Conservation (phyloP, 169 alveolate species). For the Cryptosporidium canis region DNA sequence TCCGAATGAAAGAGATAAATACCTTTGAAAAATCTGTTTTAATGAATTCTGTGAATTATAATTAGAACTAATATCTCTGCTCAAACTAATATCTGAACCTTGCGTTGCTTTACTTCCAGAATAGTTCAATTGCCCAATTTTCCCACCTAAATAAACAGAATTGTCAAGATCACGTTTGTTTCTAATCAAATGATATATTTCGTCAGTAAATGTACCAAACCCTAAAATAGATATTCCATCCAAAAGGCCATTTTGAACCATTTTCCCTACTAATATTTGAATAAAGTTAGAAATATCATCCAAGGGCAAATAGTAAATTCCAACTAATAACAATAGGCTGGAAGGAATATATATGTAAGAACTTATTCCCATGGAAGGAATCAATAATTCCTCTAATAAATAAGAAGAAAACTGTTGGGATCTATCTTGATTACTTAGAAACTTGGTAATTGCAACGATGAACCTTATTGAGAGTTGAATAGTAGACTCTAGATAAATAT, state of each 20-base stretch:
- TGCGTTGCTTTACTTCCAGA: background rate
- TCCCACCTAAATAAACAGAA: background rate
- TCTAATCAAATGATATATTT: background rate
- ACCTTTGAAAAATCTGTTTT: constrained; percentile 1
- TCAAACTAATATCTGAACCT: background rate
- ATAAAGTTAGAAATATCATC: background rate
- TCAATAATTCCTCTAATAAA: constrained; percentile 12
- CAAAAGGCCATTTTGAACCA: constrained; percentile 32
- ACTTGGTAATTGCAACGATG: constrained; percentile 15
- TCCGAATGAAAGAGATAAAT: constrained; percentile 29
- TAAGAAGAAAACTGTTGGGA: background rate
- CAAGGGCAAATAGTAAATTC: constrained; percentile 25
- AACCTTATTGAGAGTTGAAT: constrained; percentile 34
- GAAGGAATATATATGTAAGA: constrained; percentile 30
- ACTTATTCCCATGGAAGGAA: constrained; percentile 7
- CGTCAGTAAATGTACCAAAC: background rate
- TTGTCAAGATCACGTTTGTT: background rate
- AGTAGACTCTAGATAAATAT: constrained; percentile 23
- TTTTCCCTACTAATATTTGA: background rate
- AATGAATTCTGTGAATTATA: background rate
- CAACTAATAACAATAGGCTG: constrained; percentile 7
- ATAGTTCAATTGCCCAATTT: background rate
- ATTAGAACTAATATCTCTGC: background rate
- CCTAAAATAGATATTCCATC: constrained; percentile 54
- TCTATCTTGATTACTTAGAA: background rate